A percentile compares a stretch with the other conserved stretches of the same genome.
Conservation (phyloP, 108 stramenopile genomes). For the Pseudonitzschia multiseries region DNA sequence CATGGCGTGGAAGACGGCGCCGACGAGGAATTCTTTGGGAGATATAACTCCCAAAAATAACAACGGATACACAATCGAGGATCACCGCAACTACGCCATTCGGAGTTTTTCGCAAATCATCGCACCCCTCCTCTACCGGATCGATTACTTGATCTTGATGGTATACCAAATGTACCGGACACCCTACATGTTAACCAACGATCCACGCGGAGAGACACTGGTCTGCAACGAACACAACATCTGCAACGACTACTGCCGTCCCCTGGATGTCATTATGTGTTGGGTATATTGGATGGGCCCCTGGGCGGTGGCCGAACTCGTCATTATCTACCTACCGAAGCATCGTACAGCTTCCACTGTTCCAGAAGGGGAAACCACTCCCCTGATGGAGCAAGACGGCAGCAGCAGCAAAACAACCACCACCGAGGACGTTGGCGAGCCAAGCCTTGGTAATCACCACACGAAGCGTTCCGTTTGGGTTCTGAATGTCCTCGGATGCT, state of each 20-base stretch:
- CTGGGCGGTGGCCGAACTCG: constrained; percentile 22
- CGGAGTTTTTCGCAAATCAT: constrained; percentile 39
- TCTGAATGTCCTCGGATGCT: constrained; percentile 19
- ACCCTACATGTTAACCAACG: background rate
- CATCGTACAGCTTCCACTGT: too few species aligned
- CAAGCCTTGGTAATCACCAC: too few species aligned
- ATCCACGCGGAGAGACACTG: background rate
- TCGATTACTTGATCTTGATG: constrained; percentile 23
- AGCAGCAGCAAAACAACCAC: background rate
- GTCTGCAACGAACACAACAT: constrained; percentile 14
- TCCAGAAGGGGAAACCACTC: background rate
- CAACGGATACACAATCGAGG: background rate
- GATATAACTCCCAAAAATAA: background rate
- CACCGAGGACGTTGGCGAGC: background rate
- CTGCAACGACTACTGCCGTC: constrained; percentile 22
- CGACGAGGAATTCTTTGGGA: background rate
- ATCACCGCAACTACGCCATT: constrained; percentile 42
- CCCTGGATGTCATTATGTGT: constrained; percentile 13
- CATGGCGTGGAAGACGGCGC: constrained; percentile 33
- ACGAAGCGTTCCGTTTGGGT: constrained; percentile 2
- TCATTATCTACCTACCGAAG: constrained; percentile 29
- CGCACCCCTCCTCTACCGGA: constrained; percentile 41
- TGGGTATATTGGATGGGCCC: constrained; percentile 37
- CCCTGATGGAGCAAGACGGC: background rate
- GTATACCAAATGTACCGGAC: constrained; percentile 13